phyloP scores from a whole-genome alignment of 371 early-diverging fungal genomes.

The Mucor piriformis region DNA sequence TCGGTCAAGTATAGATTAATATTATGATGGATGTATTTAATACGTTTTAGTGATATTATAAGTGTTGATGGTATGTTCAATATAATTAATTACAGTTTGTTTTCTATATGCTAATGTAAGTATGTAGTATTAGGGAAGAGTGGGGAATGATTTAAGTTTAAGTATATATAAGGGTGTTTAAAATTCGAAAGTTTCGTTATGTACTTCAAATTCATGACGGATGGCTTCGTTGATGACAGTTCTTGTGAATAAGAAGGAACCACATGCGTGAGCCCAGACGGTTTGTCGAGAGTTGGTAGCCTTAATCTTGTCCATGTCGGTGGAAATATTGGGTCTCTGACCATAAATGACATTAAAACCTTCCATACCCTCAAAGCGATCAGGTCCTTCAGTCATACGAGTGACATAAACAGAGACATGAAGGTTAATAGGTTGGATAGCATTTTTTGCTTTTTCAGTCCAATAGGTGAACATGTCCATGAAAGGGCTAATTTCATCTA shows the following conservation, averaged over 20 bases:
- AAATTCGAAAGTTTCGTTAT: constrained; percentile 51
- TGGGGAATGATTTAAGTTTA: background rate
- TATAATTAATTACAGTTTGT: constrained; percentile 2
- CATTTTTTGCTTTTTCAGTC: constrained; percentile 19
- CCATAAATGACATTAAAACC: constrained; percentile 24
- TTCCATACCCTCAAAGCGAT: constrained; percentile 14
- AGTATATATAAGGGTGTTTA: constrained; percentile 14
- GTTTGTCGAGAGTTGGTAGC: constrained; percentile 12
- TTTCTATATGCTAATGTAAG: constrained; percentile 2
- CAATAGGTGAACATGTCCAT: constrained; percentile 38
- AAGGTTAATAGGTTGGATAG: constrained; percentile 29
- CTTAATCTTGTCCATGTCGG: constrained; percentile 31
- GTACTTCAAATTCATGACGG: constrained; percentile 31
- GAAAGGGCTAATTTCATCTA: constrained; percentile 38
- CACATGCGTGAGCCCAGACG: constrained; percentile 47
- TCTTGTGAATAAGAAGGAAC: constrained; percentile 40
- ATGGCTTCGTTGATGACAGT: constrained; percentile 36
- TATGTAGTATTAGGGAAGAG: background rate
- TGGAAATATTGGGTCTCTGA: constrained; percentile 27
- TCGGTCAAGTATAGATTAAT: background rate
- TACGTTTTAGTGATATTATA: background rate
- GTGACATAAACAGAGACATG: constrained; percentile 39
- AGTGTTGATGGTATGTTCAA: background rate
- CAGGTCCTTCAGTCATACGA: constrained; percentile 27
- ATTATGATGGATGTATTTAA: background rate